Evolutionary conservation across 768 basidiomycete genomes (phyloP), one percentile per base, ranked within the genome.

Genomic region (Pleurotus tuber-regium): DNA sequence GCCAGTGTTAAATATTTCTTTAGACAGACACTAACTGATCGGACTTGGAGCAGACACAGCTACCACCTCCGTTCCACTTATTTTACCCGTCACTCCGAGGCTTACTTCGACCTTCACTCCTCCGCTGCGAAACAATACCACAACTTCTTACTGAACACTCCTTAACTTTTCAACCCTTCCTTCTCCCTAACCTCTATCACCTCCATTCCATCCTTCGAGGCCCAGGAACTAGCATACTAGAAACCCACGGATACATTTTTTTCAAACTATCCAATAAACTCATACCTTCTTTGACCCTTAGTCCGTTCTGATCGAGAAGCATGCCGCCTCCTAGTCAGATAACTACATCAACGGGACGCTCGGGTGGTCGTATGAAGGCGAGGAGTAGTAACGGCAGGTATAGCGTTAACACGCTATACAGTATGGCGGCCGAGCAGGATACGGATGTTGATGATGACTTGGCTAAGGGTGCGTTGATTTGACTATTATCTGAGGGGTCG

Each of bases 341-440:
- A 7, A 5, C n/a, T 5, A 38, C 8, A 42, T 42, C 46, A 33
- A 31, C 35, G n/a, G 46, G 46, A n/a, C 46, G 46, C 28, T 48
- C 46, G 18, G 31, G 30, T 14, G 35, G 46, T 48, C 31, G 46
- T 12, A 30, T 31, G 35, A 48, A 48, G 46, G 28, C 46, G 46
- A 48, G 46, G 31, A 23, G 24, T 19, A 48, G 46, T 24, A 23
- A 14, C 14, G 46, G 46, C 10, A 14, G 46, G 29, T 48, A 97
- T 72, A 86, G 94, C 52, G 95, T 96, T 71, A 90, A 87, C 68
- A 94, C 97, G 35, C 76, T 97, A 59, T 97, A 95, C 66, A 92
- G 89, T 62, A 93, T 98, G 87, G 95, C 94, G 8, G 95, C 95
- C 26, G 95, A 98, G 72, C 94, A 97, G 75, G 95, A 98, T 64